A percentile compares a stretch with the other conserved stretches of the same genome.
Conservation (phyloP, 2,329 filamentous ascomycete genomes). For the Cladobotryum mycophilum region DNA sequence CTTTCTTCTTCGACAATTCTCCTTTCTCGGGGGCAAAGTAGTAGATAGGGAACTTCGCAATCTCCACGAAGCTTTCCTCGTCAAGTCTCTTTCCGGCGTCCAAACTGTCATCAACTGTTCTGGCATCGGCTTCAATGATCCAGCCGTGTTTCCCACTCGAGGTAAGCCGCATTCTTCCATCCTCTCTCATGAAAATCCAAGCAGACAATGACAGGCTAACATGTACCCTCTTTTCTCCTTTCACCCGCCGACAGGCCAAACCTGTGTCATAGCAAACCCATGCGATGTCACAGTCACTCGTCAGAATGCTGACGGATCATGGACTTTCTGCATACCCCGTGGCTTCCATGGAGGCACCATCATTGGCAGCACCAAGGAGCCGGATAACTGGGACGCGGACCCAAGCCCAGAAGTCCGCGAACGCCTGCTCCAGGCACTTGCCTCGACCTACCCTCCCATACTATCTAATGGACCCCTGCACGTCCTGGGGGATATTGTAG, state of each 20-base stretch:
- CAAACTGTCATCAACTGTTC: conserved; percentile 39
- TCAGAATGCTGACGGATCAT: conserved; percentile 52
- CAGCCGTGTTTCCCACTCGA: conserved; percentile 37
- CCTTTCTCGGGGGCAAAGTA: conserved; percentile 20
- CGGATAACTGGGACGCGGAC: conserved; percentile 46
- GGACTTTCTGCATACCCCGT: conserved; percentile 58
- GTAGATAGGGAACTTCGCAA: background rate
- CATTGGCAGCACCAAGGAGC: conserved; percentile 60
- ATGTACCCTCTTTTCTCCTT: background rate
- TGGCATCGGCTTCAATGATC: conserved; percentile 39
- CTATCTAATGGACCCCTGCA: conserved; percentile 20
- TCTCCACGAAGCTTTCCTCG: conserved; percentile 31
- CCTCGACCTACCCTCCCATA: conserved; percentile 29
- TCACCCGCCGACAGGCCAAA: conserved; percentile 31
- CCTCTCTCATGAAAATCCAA: background rate
- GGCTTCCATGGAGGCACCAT: conserved; percentile 57
- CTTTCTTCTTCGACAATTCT: conserved; percentile 34
- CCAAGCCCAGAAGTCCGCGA: conserved; percentile 42
- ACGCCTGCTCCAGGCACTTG: conserved; percentile 30
- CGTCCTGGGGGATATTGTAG: conserved; percentile 34
- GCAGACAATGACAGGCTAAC: background rate
- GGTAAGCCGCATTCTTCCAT: conserved; percentile 20
- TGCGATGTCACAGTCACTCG: conserved; percentile 43
- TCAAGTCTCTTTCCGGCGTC: conserved; percentile 21
- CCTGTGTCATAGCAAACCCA: conserved; percentile 36